These are phyloP conservation scores for Globisporangium paroecandrum DNA, from an alignment of 352 stramenopile species.

Conservation along the genomic window DNA sequence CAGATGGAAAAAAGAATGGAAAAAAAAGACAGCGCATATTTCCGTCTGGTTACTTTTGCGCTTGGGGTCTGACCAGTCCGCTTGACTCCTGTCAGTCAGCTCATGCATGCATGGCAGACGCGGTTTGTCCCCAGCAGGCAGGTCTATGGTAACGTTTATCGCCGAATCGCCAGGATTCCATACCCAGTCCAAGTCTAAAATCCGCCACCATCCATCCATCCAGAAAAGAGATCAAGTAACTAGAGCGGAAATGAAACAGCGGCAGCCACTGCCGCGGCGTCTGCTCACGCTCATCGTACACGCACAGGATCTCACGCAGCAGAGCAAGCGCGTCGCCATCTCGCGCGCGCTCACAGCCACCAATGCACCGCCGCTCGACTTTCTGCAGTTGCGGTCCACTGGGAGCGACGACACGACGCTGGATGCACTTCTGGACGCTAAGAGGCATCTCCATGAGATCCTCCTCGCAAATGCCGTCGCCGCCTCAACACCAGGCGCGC, in stretches of 20 bases:
- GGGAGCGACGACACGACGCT: background rate
- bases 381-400: constrained; percentile 27
- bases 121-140: background rate
- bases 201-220: constrained; percentile 2
- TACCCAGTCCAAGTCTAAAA: constrained; percentile 13
- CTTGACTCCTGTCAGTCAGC: background rate
- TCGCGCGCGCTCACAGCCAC: background rate
- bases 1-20: constrained; percentile 11
- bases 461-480: background rate
- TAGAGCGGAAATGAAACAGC: constrained; percentile 13
- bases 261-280: background rate
- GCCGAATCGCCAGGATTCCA: background rate
- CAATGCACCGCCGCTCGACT: constrained; percentile 19
- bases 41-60: background rate
- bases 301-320: constrained; percentile 16
- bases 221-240: background rate
- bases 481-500: background rate
- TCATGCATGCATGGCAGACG: background rate
- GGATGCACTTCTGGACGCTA: background rate
- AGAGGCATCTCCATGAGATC: background rate
- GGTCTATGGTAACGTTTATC: background rate
- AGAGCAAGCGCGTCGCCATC: background rate
- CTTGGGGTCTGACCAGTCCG: background rate
- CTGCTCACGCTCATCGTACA: constrained; percentile 32
- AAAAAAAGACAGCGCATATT: constrained; percentile 6